Conservation (phyloP, 2,329 filamentous ascomycete species). For the Acrodontium crateriforme region DNA sequence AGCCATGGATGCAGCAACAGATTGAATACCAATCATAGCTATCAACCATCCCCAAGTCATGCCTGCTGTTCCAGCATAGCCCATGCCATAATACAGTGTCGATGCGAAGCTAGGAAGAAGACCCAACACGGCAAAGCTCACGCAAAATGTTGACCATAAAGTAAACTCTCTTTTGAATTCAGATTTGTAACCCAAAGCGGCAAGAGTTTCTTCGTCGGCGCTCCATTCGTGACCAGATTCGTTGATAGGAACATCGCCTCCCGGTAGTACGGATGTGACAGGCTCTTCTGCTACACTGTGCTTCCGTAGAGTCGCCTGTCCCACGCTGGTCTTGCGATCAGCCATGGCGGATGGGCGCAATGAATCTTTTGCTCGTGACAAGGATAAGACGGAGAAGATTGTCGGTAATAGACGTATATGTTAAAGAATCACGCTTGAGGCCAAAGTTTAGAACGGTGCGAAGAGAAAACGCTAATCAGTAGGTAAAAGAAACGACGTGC, state of each 20-base stretch:
- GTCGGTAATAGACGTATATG: background rate
- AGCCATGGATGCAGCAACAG: slow-evolving; percentile 50
- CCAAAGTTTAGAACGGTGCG: background rate
- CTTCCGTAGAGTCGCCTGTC: slow-evolving; percentile 2
- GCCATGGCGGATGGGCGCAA: slow-evolving; percentile 3
- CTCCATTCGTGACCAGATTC: slow-evolving; percentile 31
- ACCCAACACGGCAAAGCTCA: slow-evolving; percentile 59
- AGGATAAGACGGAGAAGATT: background rate
- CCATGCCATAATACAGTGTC: slow-evolving; percentile 57
- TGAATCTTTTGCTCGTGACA: background rate
- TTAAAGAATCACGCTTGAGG: too few relatives aligned
- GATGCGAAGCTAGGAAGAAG: slow-evolving; percentile 57
- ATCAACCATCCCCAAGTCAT: slow-evolving; percentile 63
- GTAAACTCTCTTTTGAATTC: slow-evolving; percentile 55
- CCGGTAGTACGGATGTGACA: slow-evolving; percentile 38
- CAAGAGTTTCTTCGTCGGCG: slow-evolving; percentile 47
- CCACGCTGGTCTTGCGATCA: slow-evolving; percentile 5
- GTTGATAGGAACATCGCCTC: slow-evolving; percentile 34
- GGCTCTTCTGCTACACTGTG: slow-evolving; percentile 34
- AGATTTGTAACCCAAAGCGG: slow-evolving; percentile 48
- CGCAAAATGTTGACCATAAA: slow-evolving; percentile 60
- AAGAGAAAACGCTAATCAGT: background rate
- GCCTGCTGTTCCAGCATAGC: slow-evolving; percentile 31
- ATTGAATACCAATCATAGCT: slow-evolving; percentile 58
- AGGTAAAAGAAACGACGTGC: background rate